phyloP scores from a whole-genome alignment of 805 yeast genomes.

The Metschnikowia arizonensis region DNA sequence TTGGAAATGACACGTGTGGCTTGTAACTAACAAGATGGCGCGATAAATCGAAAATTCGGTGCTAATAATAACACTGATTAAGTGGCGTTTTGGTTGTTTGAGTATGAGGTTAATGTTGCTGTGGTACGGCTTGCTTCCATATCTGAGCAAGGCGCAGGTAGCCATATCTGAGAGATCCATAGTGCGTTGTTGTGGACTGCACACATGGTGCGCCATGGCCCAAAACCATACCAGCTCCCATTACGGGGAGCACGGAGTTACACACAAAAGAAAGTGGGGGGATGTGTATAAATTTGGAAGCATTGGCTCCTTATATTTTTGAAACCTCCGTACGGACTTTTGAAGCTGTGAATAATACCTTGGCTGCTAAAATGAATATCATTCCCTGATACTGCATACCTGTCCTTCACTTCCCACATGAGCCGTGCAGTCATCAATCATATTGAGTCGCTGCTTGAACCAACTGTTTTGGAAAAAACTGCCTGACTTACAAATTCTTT shows the following conservation, averaged over 20 bases:
- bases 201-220: background rate
- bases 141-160: background rate
- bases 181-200: background rate
- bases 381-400: background rate
- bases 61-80: background rate
- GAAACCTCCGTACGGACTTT: background rate
- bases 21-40: background rate
- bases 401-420: background rate
- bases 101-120: background rate
- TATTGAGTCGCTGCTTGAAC: background rate
- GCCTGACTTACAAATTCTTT: too few relatives aligned
- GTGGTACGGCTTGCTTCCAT: background rate
- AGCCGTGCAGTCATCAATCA: slow-evolving; percentile 1
- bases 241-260: background rate
- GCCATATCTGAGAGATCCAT: slow-evolving; percentile 3
- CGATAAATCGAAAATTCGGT: background rate
- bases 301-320: too few relatives aligned
- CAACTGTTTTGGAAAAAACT: background rate
- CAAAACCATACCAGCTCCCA: background rate
- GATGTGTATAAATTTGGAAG: too few relatives aligned
- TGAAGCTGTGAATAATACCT: background rate
- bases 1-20: background rate
- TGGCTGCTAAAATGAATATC: background rate
- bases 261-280: background rate
- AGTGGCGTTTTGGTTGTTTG: background rate